Conservation (phyloP, 2,329 filamentous ascomycete genomes). For the Fusarium armeniacum region DNA sequence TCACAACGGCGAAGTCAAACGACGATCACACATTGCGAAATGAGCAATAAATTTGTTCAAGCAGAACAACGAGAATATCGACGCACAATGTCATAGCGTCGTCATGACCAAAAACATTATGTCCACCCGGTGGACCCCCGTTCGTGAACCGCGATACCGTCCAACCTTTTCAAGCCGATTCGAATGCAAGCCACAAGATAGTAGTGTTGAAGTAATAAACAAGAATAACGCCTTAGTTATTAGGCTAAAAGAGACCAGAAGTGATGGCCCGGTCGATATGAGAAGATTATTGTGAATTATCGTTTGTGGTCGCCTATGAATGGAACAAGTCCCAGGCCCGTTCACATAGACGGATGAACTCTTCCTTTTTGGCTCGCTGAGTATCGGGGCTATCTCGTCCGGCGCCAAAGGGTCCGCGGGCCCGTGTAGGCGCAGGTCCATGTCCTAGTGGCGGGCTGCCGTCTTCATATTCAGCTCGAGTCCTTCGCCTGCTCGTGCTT, state of each 20-base stretch:
- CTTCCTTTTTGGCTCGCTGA: conserved; percentile 88
- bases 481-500: conserved; percentile 78
- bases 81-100: conserved; percentile 49
- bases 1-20: conserved; percentile 18
- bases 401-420: conserved; percentile 80
- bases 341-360: conserved; percentile 88
- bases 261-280: conserved; percentile 23
- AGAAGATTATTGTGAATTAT: conserved; percentile 43
- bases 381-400: conserved; percentile 87
- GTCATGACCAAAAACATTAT: conserved; percentile 50
- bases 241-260: conserved; percentile 23
- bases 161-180: conserved; percentile 45
- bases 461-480: conserved; percentile 93
- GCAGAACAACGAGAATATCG: conserved; percentile 31
- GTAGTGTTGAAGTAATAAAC: conserved; percentile 46
- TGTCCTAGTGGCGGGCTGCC: conserved; percentile 88
- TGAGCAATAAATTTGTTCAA: conserved; percentile 9
- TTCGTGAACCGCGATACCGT: conserved; percentile 36
- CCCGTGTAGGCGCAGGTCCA: conserved; percentile 71
- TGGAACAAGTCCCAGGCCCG: conserved; percentile 98
- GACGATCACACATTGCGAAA: conserved; percentile 3
- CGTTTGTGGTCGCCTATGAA: conserved; percentile 68
- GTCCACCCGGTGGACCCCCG: conserved; percentile 38
- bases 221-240: conserved; percentile 42
- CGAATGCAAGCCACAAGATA: conserved; percentile 36